Conservation (phyloP, 306 rosid species). For the Sophora flavescens region DNA sequence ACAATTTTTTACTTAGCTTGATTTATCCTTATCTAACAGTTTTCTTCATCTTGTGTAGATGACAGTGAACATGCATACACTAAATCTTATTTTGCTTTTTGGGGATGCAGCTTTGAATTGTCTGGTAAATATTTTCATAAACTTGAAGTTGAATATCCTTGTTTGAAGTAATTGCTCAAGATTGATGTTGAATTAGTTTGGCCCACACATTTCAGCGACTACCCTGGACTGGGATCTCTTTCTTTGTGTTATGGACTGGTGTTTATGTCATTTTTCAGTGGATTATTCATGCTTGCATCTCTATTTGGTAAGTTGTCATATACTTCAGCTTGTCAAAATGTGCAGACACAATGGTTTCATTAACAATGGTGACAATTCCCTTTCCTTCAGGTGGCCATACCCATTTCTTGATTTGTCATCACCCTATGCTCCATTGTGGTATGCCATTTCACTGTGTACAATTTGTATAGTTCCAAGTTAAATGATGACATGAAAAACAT, state of each 20-base stretch:
- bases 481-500: not conserved
- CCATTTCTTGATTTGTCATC: constrained; percentile 84
- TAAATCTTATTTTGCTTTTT: constrained; percentile 74
- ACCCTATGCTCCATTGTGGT: constrained; percentile 79
- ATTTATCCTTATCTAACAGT: too few relatives aligned
- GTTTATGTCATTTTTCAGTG: constrained; percentile 70
- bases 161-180: constrained; percentile 33
- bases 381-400: constrained; percentile 83
- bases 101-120: constrained; percentile 81
- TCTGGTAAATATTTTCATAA: constrained; percentile 60
- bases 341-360: constrained; percentile 10
- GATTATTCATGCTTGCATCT: constrained; percentile 64
- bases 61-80: constrained; percentile 74
- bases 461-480: constrained; percentile 31
- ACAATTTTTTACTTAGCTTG: too few relatives aligned
- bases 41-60: constrained; percentile 59
- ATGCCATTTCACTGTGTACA: constrained; percentile 38
- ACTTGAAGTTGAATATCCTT: constrained; percentile 36
- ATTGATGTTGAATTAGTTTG: constrained; percentile 42
- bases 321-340: constrained; percentile 9
- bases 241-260: constrained; percentile 77
- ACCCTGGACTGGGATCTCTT: constrained; percentile 66
- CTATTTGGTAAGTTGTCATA: constrained; percentile 59
- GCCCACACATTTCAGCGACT: constrained; percentile 60
- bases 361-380: constrained; percentile 26